These are phyloP conservation scores for Agaricus subrufescens DNA, from an alignment of 768 basidiomycete genomes.

Conservation along the genomic window DNA sequence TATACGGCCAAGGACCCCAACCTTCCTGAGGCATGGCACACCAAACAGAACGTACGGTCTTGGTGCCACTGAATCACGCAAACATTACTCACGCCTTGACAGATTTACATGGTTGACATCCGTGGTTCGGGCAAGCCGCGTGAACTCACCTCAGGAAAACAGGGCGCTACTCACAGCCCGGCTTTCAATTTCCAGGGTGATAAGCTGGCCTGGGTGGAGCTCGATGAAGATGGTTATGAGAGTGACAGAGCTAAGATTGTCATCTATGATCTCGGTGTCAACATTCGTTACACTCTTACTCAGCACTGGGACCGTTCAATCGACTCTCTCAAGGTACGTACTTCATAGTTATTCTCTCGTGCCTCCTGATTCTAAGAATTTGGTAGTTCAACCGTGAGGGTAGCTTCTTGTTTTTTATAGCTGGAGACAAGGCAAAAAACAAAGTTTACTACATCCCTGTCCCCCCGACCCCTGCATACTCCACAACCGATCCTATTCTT, in stretches of 20 bases:
- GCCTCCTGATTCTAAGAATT: conserved; percentile 3
- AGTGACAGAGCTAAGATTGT: conserved; percentile 79
- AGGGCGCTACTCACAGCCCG: conserved; percentile 79
- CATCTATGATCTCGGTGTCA: conserved; percentile 66
- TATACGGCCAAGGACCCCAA: conserved; percentile 85
- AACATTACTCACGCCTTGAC: background rate
- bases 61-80: background rate
- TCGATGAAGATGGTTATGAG: conserved; percentile 86
- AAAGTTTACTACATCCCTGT: conserved; percentile 72
- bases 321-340: conserved; percentile 49
- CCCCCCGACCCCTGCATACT: conserved; percentile 53
- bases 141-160: conserved; percentile 78
- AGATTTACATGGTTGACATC: conserved; percentile 72
- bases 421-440: conserved; percentile 72
- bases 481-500: conserved; percentile 48
- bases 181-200: conserved; percentile 61
- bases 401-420: conserved; percentile 63
- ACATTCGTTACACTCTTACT: conserved; percentile 70
- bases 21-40: conserved; percentile 78
- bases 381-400: conserved; percentile 72
- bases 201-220: conserved; percentile 84
- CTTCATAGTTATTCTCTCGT: background rate
- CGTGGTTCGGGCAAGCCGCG: conserved; percentile 41
- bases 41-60: conserved; percentile 70
- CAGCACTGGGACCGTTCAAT: conserved; percentile 86